phyloP scores from a whole-genome alignment of 768 basidiomycete species.

The Mycena indigotica region DNA sequence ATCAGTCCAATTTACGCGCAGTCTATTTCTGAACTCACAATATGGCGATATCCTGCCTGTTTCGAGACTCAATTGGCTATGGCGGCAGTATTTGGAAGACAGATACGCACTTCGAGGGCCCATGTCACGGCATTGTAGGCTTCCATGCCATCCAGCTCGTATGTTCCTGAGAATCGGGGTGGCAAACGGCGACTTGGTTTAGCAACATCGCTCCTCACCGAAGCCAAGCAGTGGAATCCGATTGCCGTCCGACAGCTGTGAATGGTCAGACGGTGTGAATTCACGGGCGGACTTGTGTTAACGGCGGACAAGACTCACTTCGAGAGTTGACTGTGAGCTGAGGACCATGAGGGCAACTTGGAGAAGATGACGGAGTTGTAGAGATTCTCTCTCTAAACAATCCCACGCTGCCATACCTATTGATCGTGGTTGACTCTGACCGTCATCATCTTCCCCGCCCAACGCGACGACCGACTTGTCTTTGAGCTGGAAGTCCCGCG shows the following conservation, averaged over 20 bases:
- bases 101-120: constrained; percentile 57
- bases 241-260: constrained; percentile 52
- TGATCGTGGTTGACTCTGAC: no score
- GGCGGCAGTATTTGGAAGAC: constrained; percentile 6
- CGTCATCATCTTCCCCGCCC: background rate
- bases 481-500: background rate
- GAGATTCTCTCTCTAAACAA: background rate
- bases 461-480: background rate
- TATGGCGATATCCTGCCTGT: constrained; percentile 65
- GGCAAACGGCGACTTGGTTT: background rate
- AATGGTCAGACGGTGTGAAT: background rate
- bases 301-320: background rate
- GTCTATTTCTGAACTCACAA: constrained; percentile 40
- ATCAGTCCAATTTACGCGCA: background rate
- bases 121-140: constrained; percentile 58
- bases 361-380: background rate
- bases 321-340: constrained; percentile 14
- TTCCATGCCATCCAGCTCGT: constrained; percentile 61
- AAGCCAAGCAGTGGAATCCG: constrained; percentile 63
- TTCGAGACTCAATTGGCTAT: constrained; percentile 5
- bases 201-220: constrained; percentile 34
- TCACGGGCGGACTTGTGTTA: constrained; percentile 1
- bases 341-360: constrained; percentile 1
- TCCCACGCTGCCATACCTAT: background rate
- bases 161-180: constrained; percentile 45